Evolutionary conservation across 2,329 filamentous ascomycete genomes (phyloP).

Genomic region (Aureobasidium vineae): DNA sequence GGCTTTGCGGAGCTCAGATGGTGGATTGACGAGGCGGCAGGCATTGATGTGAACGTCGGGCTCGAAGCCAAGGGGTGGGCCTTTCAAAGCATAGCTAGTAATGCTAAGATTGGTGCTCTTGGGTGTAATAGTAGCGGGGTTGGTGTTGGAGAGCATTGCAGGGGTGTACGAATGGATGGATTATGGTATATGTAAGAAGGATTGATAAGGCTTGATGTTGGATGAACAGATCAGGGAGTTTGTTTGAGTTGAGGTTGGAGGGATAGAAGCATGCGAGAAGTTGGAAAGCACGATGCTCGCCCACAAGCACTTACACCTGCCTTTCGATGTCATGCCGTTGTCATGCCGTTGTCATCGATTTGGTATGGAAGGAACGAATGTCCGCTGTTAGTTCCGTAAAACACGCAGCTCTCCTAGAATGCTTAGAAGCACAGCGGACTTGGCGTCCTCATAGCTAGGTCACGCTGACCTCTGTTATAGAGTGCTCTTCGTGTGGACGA

Average conservation of each 20-base stretch:
- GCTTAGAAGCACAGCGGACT: neutral
- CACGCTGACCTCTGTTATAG: neutral
- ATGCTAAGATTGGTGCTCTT: neutral
- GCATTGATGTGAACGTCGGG: conserved; percentile 12
- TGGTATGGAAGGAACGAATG: neutral
- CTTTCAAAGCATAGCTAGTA: conserved; percentile 11
- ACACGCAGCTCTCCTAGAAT: neutral
- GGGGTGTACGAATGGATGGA: neutral
- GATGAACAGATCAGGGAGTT: neutral
- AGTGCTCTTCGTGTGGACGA: neutral
- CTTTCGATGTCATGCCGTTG: neutral
- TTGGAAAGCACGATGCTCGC: neutral
- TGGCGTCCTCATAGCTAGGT: neutral
- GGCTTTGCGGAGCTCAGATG: neutral
- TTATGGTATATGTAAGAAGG: neutral
- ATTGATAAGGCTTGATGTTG: neutral
- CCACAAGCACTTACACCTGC: neutral
- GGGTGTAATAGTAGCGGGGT: neutral
- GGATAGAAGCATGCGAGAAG: neutral
- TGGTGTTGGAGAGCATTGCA: neutral
- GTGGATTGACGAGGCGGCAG: conserved; percentile 7
- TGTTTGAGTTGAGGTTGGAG: neutral
- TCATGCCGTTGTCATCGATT: neutral
- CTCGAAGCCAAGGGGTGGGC: neutral
- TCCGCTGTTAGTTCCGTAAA: too few relatives aligned